phyloP scores from a whole-genome alignment of 192 early-diverging fungal species.

The Umbelopsis sp. region DNA sequence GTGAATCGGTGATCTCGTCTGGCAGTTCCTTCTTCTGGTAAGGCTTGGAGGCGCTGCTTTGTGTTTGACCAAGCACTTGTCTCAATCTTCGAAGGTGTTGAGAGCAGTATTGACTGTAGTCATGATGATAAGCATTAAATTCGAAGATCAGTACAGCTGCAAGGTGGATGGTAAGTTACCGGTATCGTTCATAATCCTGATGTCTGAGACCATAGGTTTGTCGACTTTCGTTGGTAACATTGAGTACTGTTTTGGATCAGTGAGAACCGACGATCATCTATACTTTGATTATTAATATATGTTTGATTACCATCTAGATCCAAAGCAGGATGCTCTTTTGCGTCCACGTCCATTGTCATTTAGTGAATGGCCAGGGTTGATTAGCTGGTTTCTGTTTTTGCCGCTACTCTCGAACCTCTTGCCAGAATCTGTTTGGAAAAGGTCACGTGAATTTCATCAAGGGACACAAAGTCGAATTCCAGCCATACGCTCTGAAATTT shows the following conservation, averaged over 20 bases:
- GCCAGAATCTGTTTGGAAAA: too few species aligned
- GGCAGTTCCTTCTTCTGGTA: constrained; percentile 53
- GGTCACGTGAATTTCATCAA: neutral
- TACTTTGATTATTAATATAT: too few species aligned
- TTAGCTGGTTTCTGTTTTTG: neutral
- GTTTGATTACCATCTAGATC: neutral
- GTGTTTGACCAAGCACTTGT: constrained; percentile 49
- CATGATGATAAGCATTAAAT: neutral
- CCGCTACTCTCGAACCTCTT: too few species aligned
- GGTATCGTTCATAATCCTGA: constrained; percentile 78
- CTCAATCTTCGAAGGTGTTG: constrained; percentile 64
- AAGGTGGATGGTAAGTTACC: constrained; percentile 33
- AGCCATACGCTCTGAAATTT: neutral
- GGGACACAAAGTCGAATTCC: too few species aligned
- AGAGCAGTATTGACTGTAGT: constrained; percentile 64
- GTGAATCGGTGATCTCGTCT: constrained; percentile 45
- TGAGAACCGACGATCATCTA: neutral
- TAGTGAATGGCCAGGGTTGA: neutral
- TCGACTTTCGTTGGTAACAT: constrained; percentile 61
- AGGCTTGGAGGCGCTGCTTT: constrained; percentile 50
- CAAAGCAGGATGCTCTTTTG: neutral
- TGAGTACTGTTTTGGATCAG: constrained; percentile 42
- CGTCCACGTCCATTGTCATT: constrained; percentile 15
- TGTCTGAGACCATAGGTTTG: constrained; percentile 79
- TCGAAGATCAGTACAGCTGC: neutral